Evolutionary conservation across 192 early-diverging fungal species (phyloP).

Genomic region (Entomortierella parvispora): DNA sequence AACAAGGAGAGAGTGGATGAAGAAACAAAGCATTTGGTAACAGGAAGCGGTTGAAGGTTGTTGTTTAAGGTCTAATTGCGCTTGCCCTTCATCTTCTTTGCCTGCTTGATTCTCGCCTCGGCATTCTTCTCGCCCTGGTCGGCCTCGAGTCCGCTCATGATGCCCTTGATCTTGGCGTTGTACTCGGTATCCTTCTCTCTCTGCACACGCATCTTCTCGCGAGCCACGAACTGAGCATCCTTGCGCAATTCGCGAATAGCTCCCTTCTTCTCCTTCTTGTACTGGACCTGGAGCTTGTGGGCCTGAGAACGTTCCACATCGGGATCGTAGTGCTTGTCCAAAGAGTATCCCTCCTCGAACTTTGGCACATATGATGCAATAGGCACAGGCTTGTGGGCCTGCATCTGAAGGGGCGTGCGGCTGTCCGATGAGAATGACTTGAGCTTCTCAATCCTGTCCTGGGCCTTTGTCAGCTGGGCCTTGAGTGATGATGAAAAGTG

Average conservation of each 20-base stretch:
- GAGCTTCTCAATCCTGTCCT: slow-evolving; percentile 59
- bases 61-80: too few relatives aligned
- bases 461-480: slow-evolving; percentile 39
- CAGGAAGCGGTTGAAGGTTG: too few relatives aligned
- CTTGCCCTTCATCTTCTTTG: slow-evolving; percentile 54
- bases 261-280: slow-evolving; percentile 94
- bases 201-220: slow-evolving; percentile 71
- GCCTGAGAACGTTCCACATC: slow-evolving; percentile 78
- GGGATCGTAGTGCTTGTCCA: slow-evolving; percentile 86
- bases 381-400: slow-evolving; percentile 86
- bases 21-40: too few relatives aligned
- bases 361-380: slow-evolving; percentile 90
- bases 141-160: slow-evolving; percentile 85
- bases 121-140: slow-evolving; percentile 86
- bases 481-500: slow-evolving; percentile 31
- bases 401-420: slow-evolving; percentile 82
- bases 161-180: slow-evolving; percentile 89
- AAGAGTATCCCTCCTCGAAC: slow-evolving; percentile 89
- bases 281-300: slow-evolving; percentile 81
- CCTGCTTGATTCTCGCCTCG: slow-evolving; percentile 68
- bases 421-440: slow-evolving; percentile 58
- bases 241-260: slow-evolving; percentile 95
- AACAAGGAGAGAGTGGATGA: too few relatives aligned
- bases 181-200: slow-evolving; percentile 87
- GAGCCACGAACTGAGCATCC: slow-evolving; percentile 89